Percentiles rank a stretch among this genome's conserved stretches.
phyloP scores from a whole-genome alignment of 1,139 yeast genomes.

The Pichia sp. region DNA sequence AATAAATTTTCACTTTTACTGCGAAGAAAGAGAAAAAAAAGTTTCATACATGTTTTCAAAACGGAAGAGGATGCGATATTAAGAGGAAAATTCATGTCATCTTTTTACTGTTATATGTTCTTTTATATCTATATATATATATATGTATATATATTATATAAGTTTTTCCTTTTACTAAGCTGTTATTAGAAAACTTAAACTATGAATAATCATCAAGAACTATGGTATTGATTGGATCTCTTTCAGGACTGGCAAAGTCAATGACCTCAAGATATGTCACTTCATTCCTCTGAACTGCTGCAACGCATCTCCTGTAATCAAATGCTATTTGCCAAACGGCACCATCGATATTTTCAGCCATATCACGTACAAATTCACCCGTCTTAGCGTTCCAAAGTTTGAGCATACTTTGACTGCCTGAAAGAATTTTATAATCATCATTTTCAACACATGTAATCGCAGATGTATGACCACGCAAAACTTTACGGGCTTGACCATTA shows the following conservation, averaged over 20 bases:
- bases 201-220: too few relatives aligned
- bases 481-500: slow-evolving; percentile 60
- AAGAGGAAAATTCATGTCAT: too few relatives aligned
- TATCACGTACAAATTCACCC: slow-evolving; percentile 70
- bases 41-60: too few relatives aligned
- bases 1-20: too few relatives aligned
- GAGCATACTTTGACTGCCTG: slow-evolving; percentile 82
- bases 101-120: too few relatives aligned
- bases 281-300: slow-evolving; percentile 74
- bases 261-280: slow-evolving; percentile 65
- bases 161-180: too few relatives aligned
- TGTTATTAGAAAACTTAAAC: too few relatives aligned
- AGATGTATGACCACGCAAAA: slow-evolving; percentile 76
- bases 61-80: too few relatives aligned
- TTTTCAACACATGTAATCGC: slow-evolving; percentile 95
- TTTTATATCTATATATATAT: too few relatives aligned
- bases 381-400: slow-evolving; percentile 78
- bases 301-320: slow-evolving; percentile 78
- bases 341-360: slow-evolving; percentile 68
- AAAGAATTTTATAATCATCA: slow-evolving; percentile 74
- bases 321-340: slow-evolving; percentile 94
- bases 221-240: slow-evolving; percentile 9
- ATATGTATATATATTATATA: too few relatives aligned
- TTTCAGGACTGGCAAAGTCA: slow-evolving; percentile 63
- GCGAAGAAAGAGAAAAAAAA: too few relatives aligned